phyloP scores from a whole-genome alignment of 2,329 filamentous ascomycete species.

The Lasiodiplodia theobromae region DNA sequence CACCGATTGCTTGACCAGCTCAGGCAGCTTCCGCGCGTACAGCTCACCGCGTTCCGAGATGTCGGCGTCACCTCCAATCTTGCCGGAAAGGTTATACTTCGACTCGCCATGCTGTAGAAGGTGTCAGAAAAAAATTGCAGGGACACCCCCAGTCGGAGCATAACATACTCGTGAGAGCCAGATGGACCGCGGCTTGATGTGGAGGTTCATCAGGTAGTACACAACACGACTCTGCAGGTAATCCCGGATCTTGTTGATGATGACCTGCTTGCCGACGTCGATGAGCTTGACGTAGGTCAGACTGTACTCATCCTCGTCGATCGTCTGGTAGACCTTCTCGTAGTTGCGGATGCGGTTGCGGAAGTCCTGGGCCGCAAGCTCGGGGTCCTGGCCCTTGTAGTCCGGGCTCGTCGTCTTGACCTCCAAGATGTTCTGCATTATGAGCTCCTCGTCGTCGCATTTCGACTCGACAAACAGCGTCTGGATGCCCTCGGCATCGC shows the following conservation, averaged over 20 bases:
- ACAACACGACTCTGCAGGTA: constrained; percentile 96
- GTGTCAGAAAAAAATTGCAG: background rate
- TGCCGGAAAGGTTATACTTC: constrained; percentile 85
- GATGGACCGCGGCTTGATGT: constrained; percentile 94
- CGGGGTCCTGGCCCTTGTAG: constrained; percentile 92
- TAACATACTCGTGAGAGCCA: constrained; percentile 87
- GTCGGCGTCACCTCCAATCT: constrained; percentile 91
- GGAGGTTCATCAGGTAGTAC: constrained; percentile 98
- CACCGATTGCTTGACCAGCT: constrained; percentile 83
- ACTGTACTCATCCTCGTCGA: constrained; percentile 85
- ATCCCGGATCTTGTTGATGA: constrained; percentile 97
- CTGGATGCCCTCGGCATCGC: constrained; percentile 78
- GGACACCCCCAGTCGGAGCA: background rate
- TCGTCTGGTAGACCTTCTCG: constrained; percentile 94
- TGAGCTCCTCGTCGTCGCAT: constrained; percentile 93
- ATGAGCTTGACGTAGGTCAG: constrained; percentile 98
- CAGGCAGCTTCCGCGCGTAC: constrained; percentile 85
- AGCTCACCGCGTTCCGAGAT: constrained; percentile 85
- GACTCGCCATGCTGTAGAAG: constrained; percentile 88
- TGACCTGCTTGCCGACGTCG: constrained; percentile 92
- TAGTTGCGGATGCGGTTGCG: constrained; percentile 94
- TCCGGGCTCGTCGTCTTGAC: constrained; percentile 97
- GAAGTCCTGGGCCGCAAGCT: constrained; percentile 89
- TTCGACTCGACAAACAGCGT: constrained; percentile 96
- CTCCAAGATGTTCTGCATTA: constrained; percentile 97